Percentiles rank a stretch among this genome's conserved stretches.
Evolutionary conservation across 2,329 filamentous ascomycete species (phyloP).

Genomic region (Hypoxylon sp.): DNA sequence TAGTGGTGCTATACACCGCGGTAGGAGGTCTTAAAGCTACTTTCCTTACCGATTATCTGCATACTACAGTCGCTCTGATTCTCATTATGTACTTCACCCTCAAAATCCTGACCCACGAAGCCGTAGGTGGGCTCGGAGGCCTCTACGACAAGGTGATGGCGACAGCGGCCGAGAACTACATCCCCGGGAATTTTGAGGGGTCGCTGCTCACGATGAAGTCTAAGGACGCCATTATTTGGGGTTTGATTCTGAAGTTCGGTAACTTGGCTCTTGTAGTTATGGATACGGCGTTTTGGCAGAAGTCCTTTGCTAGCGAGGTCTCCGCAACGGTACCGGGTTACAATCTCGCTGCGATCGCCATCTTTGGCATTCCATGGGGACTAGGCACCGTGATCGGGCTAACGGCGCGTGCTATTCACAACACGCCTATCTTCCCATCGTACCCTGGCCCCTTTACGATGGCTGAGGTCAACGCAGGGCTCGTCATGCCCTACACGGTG

Average conservation of each 20-base stretch:
- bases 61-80: constrained; percentile 63
- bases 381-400: constrained; percentile 64
- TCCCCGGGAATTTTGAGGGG: constrained; percentile 63
- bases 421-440: constrained; percentile 61
- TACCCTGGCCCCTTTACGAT: constrained; percentile 60
- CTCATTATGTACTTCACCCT: constrained; percentile 65
- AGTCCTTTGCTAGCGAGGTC: constrained; percentile 65
- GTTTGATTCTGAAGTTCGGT: constrained; percentile 63
- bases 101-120: constrained; percentile 59
- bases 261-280: constrained; percentile 66
- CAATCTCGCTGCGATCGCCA: constrained; percentile 60
- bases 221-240: constrained; percentile 60
- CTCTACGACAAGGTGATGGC: constrained; percentile 64
- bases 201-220: constrained; percentile 66
- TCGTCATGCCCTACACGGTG: constrained; percentile 64
- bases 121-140: constrained; percentile 59
- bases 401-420: constrained; percentile 60
- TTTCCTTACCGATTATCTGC: constrained; percentile 64
- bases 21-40: constrained; percentile 65
- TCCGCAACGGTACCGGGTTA: constrained; percentile 64
- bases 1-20: constrained; percentile 63
- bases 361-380: constrained; percentile 64
- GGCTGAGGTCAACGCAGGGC: constrained; percentile 59
- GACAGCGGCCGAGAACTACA: constrained; percentile 58
- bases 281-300: constrained; percentile 68